A percentile compares a stretch with the other conserved stretches of the same genome.
Evolutionary conservation across 1,284 basidiomycete genomes (phyloP).

Genomic region (Cryptococcus sp.): DNA sequence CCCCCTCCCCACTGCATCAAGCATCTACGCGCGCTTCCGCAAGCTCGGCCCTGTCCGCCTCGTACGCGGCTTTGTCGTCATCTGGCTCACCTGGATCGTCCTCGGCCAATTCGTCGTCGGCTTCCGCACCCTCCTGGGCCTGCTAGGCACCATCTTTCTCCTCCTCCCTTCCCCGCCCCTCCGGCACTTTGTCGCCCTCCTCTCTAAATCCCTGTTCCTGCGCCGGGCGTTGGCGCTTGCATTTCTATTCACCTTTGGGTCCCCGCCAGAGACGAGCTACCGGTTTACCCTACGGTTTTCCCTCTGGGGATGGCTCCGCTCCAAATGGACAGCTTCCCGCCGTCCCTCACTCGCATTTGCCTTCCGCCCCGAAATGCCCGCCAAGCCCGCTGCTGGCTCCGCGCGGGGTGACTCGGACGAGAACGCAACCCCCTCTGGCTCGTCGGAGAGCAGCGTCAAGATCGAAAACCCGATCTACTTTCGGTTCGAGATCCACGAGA

Average conservation of each 20-base stretch:
- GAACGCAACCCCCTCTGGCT: conserved; percentile 12
- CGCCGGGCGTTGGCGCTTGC: conserved; percentile 34
- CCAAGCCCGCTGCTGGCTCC: conserved; percentile 5
- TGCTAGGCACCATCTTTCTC: conserved; percentile 42
- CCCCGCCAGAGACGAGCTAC: conserved; percentile 36
- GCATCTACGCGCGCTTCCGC: conserved; percentile 34
- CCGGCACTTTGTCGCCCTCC: conserved; percentile 34
- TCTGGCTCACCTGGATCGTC: conserved; percentile 46
- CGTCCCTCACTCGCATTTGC: conserved; percentile 43
- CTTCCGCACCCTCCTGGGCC: conserved; percentile 31
- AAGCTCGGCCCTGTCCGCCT: conserved; percentile 36
- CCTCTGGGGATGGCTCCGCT: conserved; percentile 38
- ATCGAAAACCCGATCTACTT: conserved; percentile 59
- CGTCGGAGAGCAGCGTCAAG: conserved; percentile 18
- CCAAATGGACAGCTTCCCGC: conserved; percentile 45
- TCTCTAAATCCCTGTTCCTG: conserved; percentile 40
- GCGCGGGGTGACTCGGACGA: conserved; percentile 27
- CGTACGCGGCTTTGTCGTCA: conserved; percentile 38
- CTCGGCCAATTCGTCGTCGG: conserved; percentile 35
- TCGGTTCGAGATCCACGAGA: conserved; percentile 84
- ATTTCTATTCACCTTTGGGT: conserved; percentile 47
- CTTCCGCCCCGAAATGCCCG: conserved; percentile 24
- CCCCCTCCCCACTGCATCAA: conserved; percentile 23
- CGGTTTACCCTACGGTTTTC: conserved; percentile 31
- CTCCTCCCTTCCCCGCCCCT: conserved; percentile 46